phyloP scores from a whole-genome alignment of 2,329 filamentous ascomycete species.

The Beauveria sp. region DNA sequence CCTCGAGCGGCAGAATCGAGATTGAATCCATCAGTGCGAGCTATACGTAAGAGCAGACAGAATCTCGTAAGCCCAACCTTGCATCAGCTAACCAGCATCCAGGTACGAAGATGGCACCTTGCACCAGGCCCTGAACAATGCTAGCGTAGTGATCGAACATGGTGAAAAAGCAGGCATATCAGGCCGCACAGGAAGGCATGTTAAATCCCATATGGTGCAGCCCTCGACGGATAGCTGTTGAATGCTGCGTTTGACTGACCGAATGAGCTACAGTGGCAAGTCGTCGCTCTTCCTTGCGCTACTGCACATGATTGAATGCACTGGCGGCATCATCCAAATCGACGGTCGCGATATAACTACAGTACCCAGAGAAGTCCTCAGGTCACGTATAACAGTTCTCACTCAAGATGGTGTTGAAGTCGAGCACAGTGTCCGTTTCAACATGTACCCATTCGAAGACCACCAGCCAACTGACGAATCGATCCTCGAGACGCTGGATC shows the following conservation, averaged over 20 bases:
- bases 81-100: neutral
- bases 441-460: neutral
- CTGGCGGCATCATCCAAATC: neutral
- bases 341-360: neutral
- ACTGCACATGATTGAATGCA: neutral
- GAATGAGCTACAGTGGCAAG: neutral
- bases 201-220: neutral
- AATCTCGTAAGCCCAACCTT: too few species aligned
- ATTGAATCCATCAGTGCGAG: neutral
- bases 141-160: neutral
- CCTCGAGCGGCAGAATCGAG: neutral
- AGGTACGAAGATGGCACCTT: neutral
- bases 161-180: neutral
- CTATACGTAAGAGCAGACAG: neutral
- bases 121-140: neutral
- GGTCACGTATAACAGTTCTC: neutral
- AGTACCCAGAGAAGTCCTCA: neutral
- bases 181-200: neutral
- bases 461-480: neutral
- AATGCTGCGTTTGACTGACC: neutral
- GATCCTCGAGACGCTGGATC: neutral
- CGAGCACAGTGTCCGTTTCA: neutral
- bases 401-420: neutral
- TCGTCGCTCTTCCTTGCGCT: neutral
- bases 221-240: too few species aligned